Evolutionary conservation across 2,329 filamentous ascomycete species (phyloP).

Genomic region (Berkeleyomyces rouxiae): DNA sequence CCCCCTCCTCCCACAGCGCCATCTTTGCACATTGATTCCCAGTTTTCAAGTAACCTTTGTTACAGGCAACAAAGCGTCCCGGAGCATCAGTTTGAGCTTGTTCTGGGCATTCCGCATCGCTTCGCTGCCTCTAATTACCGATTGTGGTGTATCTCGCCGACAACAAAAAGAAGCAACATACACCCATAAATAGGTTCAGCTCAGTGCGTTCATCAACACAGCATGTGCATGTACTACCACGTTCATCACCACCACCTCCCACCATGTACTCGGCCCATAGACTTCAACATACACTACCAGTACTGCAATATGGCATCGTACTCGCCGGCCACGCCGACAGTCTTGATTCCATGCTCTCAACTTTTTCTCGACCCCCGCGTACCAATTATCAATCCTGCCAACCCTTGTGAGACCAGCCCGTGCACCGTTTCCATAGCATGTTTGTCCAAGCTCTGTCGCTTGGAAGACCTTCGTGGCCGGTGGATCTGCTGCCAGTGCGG

Average conservation of each 20-base stretch:
- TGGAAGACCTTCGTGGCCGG: conserved; percentile 30
- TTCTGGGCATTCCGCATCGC: background rate
- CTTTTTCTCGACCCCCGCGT: conserved; percentile 18
- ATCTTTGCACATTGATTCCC: background rate
- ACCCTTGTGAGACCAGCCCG: conserved; percentile 29
- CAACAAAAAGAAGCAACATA: background rate
- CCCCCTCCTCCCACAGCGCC: background rate
- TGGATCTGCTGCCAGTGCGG: conserved; percentile 36
- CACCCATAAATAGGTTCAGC: background rate
- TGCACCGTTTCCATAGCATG: conserved; percentile 32
- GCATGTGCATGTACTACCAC: conserved; percentile 35
- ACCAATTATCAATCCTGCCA: conserved; percentile 10
- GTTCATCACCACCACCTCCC: conserved; percentile 34
- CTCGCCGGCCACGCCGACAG: conserved; percentile 16
- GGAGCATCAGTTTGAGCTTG: background rate
- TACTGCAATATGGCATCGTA: conserved; percentile 22
- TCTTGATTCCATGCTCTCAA: conserved; percentile 14
- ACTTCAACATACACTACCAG: conserved; percentile 27
- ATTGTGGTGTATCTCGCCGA: background rate
- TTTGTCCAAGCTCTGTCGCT: conserved; percentile 30
- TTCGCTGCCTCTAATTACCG: background rate
- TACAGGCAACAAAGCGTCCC: background rate
- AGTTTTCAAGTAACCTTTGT: background rate
- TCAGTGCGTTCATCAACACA: background rate
- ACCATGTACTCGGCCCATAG: conserved; percentile 26